A percentile compares a stretch with the other conserved stretches of the same genome.
phyloP scores from a whole-genome alignment of 1,284 basidiomycete genomes.

The Papiliotrema terrestris region DNA sequence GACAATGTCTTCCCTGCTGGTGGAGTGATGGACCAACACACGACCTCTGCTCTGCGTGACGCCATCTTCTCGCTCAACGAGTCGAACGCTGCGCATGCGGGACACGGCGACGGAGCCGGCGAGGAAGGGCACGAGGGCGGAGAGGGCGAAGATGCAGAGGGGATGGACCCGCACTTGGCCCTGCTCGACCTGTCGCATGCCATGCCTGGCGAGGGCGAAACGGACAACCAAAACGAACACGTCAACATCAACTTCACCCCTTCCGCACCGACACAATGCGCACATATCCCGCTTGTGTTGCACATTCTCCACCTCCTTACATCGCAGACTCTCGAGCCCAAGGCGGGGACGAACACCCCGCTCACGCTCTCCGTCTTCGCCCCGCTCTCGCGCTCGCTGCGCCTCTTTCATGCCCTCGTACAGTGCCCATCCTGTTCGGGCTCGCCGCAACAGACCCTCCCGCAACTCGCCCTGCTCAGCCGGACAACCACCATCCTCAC shows the following conservation, averaged over 20 bases:
- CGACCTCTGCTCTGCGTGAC: conserved; percentile 45
- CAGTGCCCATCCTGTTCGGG: conserved; percentile 35
- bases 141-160: conserved; percentile 24
- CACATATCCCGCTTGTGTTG: conserved; percentile 38
- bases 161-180: conserved; percentile 42
- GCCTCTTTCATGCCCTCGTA: conserved; percentile 40
- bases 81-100: conserved; percentile 21
- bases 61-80: conserved; percentile 49
- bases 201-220: conserved; percentile 29
- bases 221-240: conserved; percentile 14
- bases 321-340: conserved; percentile 42
- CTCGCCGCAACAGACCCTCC: conserved; percentile 46
- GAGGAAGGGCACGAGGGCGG: conserved; percentile 22
- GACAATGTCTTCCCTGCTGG: conserved; percentile 28
- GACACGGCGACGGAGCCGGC: conserved; percentile 14
- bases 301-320: conserved; percentile 39
- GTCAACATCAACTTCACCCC: conserved; percentile 20
- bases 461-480: conserved; percentile 47
- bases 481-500: conserved; percentile 47
- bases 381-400: conserved; percentile 39
- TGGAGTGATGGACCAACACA: conserved; percentile 47
- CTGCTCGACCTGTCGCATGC: conserved; percentile 41
- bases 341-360: conserved; percentile 43
- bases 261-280: conserved; percentile 16
- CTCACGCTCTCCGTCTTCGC: conserved; percentile 39